phyloP scores from a whole-genome alignment of 768 basidiomycete genomes.

The Russula dissimulans region DNA sequence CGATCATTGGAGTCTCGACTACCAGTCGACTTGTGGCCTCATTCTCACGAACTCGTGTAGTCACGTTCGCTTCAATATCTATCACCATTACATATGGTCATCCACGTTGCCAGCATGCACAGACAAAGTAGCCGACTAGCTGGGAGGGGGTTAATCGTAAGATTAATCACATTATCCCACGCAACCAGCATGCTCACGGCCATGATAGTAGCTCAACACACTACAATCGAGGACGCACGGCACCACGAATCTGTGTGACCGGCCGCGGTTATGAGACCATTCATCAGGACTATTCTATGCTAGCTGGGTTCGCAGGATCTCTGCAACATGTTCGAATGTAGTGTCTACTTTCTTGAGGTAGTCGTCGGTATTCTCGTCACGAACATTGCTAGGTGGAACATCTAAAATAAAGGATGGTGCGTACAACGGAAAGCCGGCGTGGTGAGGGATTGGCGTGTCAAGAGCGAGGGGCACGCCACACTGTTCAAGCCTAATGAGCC shows the following conservation, averaged over 20 bases:
- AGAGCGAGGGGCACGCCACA: constrained; percentile 42
- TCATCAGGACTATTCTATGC: neutral
- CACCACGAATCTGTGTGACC: neutral
- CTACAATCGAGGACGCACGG: neutral
- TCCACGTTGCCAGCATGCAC: too few relatives aligned
- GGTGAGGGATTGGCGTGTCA: constrained; percentile 68
- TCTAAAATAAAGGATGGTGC: constrained; percentile 77
- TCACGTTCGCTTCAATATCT: too few relatives aligned
- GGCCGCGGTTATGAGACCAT: neutral
- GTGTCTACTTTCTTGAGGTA: constrained; percentile 41
- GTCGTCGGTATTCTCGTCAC: constrained; percentile 59
- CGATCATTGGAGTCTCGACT: too few relatives aligned
- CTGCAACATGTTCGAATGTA: constrained; percentile 18
- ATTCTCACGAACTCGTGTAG: too few relatives aligned
- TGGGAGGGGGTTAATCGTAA: neutral
- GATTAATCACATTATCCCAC: neutral
- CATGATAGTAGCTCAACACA: too few relatives aligned
- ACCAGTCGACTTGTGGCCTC: too few relatives aligned
- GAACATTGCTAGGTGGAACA: constrained; percentile 61
- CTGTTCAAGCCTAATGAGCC: constrained; percentile 29
- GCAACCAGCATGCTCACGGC: neutral
- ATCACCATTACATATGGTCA: too few relatives aligned
- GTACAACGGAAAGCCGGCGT: constrained; percentile 61
- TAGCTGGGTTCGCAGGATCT: constrained; percentile 11
- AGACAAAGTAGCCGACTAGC: too few relatives aligned